These are phyloP conservation scores for Geranomyces variabilis DNA, from an alignment of 192 early-diverging fungal genomes.

Conservation along the genomic window DNA sequence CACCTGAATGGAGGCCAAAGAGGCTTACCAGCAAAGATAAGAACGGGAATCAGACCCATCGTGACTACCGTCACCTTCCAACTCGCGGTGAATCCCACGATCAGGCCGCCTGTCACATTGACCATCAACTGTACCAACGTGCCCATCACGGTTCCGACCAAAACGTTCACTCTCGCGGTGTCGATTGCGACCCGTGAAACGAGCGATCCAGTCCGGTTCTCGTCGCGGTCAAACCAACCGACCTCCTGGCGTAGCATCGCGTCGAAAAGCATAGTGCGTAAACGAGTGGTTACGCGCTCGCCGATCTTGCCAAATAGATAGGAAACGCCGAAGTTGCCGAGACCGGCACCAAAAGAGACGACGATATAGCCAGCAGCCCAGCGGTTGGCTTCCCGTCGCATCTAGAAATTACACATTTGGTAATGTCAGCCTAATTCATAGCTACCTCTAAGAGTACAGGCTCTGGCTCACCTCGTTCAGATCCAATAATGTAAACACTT, in stretches of 20 bases:
- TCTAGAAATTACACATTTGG: no score
- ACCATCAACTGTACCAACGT: constrained; percentile 51
- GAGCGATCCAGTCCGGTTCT: constrained; percentile 73
- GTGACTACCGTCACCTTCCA: constrained; percentile 82
- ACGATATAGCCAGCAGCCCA: constrained; percentile 62
- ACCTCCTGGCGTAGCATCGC: constrained; percentile 54
- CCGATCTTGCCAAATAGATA: constrained; percentile 49
- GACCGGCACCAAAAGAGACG: constrained; percentile 62
- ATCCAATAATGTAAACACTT: constrained; percentile 38
- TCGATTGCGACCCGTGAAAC: constrained; percentile 80
- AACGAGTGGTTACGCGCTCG: constrained; percentile 39
- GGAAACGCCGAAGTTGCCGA: constrained; percentile 53
- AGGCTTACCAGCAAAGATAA: constrained; percentile 58
- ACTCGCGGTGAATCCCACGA: constrained; percentile 69
- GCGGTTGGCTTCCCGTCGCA: constrained; percentile 41
- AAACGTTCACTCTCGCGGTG: constrained; percentile 56
- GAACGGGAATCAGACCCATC: constrained; percentile 66
- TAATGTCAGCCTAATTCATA: no score
- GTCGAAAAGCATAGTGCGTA: constrained; percentile 43
- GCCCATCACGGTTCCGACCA: constrained; percentile 60
- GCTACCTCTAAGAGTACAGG: no score
- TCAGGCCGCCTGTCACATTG: constrained; percentile 48
- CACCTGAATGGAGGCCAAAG: background rate
- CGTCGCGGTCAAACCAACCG: constrained; percentile 58
- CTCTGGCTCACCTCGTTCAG: constrained; percentile 44